These are phyloP conservation scores for Cytospora paraplurivora DNA, from an alignment of 2,329 filamentous ascomycete genomes.

Conservation along the genomic window DNA sequence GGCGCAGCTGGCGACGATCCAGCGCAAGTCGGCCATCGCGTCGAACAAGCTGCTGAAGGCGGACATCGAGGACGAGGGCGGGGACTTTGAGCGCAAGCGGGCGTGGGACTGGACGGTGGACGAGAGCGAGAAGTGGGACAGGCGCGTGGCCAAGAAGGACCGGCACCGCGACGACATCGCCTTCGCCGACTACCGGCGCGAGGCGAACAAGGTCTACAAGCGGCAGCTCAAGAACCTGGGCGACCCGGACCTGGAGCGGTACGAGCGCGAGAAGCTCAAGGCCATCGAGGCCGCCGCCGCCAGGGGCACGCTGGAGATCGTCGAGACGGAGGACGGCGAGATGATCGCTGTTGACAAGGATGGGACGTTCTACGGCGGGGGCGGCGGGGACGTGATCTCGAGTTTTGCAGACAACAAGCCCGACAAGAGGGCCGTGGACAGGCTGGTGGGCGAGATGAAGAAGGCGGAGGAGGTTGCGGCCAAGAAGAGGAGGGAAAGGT, in stretches of 20 bases:
- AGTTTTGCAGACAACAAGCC: conserved; percentile 84
- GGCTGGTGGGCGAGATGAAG: conserved; percentile 80
- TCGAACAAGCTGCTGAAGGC: conserved; percentile 92
- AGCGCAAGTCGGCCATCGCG: conserved; percentile 83
- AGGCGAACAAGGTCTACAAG: conserved; percentile 92
- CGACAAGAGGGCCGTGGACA: conserved; percentile 82
- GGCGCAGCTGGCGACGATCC: conserved; percentile 73
- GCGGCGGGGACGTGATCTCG: conserved; percentile 80
- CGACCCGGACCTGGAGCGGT: conserved; percentile 76
- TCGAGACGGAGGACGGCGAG: conserved; percentile 94
- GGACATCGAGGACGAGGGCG: conserved; percentile 79
- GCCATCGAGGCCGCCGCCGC: conserved; percentile 84
- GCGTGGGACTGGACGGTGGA: conserved; percentile 99
- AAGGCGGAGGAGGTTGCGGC: conserved; percentile 85
- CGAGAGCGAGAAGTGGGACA: conserved; percentile 92
- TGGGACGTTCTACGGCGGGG: conserved; percentile 87
- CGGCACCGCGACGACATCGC: conserved; percentile 80
- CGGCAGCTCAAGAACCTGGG: conserved; percentile 78
- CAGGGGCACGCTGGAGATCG: conserved; percentile 83
- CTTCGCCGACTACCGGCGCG: conserved; percentile 85
- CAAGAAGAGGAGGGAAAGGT: conserved; percentile 82
- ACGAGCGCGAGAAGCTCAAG: conserved; percentile 82
- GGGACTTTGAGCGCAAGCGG: conserved; percentile 95
- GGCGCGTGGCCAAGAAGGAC: conserved; percentile 82
- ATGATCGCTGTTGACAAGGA: conserved; percentile 91